Evolutionary conservation across 2,329 filamentous ascomycete genomes (phyloP).

Genomic region (Aspergillus caelatus): DNA sequence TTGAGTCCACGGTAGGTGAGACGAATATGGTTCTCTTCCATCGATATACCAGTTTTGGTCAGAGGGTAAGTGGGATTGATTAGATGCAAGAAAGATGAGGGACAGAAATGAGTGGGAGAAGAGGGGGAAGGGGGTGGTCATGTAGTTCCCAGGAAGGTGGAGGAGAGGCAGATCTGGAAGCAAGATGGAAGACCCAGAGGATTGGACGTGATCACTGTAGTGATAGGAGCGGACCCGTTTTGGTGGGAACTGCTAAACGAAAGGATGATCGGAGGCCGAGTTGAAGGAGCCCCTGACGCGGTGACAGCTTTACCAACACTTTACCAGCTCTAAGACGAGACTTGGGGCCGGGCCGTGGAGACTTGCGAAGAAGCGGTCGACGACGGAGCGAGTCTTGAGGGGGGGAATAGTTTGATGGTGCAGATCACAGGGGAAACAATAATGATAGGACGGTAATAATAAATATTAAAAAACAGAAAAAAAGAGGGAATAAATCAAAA

Average conservation of each 20-base stretch:
- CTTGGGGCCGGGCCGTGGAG: slow-evolving; percentile 30
- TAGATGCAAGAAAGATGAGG: slow-evolving; percentile 17
- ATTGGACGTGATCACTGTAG: slow-evolving; percentile 33
- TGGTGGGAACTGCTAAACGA: slow-evolving; percentile 35
- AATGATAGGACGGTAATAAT: slow-evolving; percentile 11
- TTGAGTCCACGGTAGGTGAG: slow-evolving; percentile 14
- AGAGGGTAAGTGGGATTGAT: slow-evolving; percentile 9
- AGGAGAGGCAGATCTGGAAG: slow-evolving; percentile 32
- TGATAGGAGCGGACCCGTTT: slow-evolving; percentile 42
- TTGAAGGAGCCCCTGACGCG: slow-evolving; percentile 39
- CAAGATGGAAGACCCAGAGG: slow-evolving; percentile 32
- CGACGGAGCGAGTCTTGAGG: slow-evolving; percentile 21
- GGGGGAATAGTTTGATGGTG: slow-evolving; percentile 19
- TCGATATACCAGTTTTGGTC: slow-evolving; percentile 25
- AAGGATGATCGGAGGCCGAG: slow-evolving; percentile 25
- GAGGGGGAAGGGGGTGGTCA: slow-evolving; percentile 30
- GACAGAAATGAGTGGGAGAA: slow-evolving; percentile 21
- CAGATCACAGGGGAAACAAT: slow-evolving; percentile 23
- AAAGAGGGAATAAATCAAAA: slow-evolving; percentile 12
- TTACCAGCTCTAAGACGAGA: slow-evolving; percentile 26
- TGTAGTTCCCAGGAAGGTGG: slow-evolving; percentile 30
- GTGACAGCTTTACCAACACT: slow-evolving; percentile 33
- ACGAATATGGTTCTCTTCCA: slow-evolving; percentile 27
- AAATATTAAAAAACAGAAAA: slow-evolving; percentile 16
- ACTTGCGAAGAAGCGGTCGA: slow-evolving; percentile 30